Base-by-base conservation (phyloP, 352 stramenopile genomes). In the Thalassiosira exigua region DNA sequence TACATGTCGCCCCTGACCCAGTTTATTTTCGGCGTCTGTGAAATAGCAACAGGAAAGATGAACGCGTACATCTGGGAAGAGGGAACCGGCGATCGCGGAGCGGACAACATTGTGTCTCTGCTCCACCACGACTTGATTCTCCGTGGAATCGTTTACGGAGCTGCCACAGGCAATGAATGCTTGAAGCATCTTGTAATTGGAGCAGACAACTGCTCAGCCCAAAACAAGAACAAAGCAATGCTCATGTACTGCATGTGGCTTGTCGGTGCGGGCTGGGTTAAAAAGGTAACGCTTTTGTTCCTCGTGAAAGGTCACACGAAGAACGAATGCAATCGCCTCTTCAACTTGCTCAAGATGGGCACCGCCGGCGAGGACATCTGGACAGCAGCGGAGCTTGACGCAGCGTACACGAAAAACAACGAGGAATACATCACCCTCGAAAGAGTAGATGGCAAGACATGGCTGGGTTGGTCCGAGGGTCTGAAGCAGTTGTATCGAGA, bases 21-120 rank as follows among this genome's bases (percentile, higher is more conserved):
- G 0, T 59, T 72, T 50, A 69, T 68, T 41, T 62, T 80, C 32
- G 79, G 79, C 41, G 29, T 86, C 29, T 67, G 82, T 1, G 56
- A 83, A 57, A n/a, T n/a, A n/a, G n/a, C n/a, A n/a, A n/a, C n/a
- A n/a, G n/a, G n/a, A n/a, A n/a, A n/a, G n/a, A n/a, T n/a, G n/a
- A 54, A 73, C 65, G 57, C 56, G 2, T 12, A 75, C 24, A 24
- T 61, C 0, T 65, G 65, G 59, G 65, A 24, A 0, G 61, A 86
- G 41, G 67, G 51, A 11, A 46, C 75, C 36, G 72, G 48, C 30
- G 61, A 75, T 29, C 79, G 80, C 19, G 68, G 59, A 26, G 72
- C 48, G 0, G 74, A 82, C 36, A 83, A 80, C 70, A 52, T 86
- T 39, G 33, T 33, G n/a, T 81, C 68, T 21, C 19, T 82, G 2